Evolutionary conservation across 2,329 filamentous ascomycete species (phyloP).

Genomic region (Cladosporium oxysporum): DNA sequence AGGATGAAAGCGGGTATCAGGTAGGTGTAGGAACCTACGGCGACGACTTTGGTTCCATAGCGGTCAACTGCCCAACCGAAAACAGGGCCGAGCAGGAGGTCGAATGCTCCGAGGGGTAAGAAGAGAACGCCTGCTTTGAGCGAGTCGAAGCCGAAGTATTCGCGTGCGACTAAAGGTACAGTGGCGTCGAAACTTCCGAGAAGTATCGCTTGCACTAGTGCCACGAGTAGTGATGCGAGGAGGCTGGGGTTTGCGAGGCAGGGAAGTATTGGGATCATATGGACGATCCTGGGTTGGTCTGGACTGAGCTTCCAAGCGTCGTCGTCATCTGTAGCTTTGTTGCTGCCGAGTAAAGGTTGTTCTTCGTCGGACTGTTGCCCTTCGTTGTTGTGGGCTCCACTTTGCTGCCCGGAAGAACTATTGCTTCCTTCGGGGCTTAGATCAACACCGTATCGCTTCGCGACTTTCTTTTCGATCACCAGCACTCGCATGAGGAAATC

Average conservation of each 20-base stretch:
- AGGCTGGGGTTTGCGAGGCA: constrained; percentile 45
- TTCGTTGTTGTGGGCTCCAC: background rate
- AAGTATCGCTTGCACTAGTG: constrained; percentile 47
- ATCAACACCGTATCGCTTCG: constrained; percentile 36
- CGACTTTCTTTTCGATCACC: constrained; percentile 65
- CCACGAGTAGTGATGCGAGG: constrained; percentile 42
- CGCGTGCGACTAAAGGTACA: constrained; percentile 46
- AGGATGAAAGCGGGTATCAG: constrained; percentile 47
- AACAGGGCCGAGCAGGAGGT: constrained; percentile 49
- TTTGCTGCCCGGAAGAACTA: background rate
- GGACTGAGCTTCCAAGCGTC: constrained; percentile 46
- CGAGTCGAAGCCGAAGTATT: constrained; percentile 48
- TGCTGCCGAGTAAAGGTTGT: constrained; percentile 41
- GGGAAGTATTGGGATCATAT: constrained; percentile 51
- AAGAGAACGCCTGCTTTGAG: constrained; percentile 50
- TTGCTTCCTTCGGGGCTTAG: background rate
- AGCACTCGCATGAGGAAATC: constrained; percentile 62
- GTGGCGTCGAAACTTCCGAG: constrained; percentile 52
- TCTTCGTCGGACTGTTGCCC: constrained; percentile 35
- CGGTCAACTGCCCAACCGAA: constrained; percentile 52
- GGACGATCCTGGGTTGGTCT: constrained; percentile 43
- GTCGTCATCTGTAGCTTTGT: constrained; percentile 33
- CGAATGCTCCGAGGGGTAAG: constrained; percentile 46
- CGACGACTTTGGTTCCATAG: constrained; percentile 47
- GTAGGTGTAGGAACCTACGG: constrained; percentile 46